Evolutionary conservation across 2,329 filamentous ascomycete species (phyloP).

Genomic region (Pleomassaria siparia): DNA sequence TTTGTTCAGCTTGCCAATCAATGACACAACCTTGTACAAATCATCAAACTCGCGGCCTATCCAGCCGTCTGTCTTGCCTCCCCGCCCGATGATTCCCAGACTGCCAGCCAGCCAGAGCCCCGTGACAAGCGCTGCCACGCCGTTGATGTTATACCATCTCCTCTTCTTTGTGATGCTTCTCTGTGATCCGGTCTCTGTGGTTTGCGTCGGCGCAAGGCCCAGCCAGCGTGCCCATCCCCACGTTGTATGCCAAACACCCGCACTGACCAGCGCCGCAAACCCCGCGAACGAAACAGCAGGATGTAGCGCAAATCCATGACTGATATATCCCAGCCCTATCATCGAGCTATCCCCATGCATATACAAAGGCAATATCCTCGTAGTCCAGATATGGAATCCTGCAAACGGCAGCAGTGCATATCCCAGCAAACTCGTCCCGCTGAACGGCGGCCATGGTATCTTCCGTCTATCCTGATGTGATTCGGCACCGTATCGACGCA

Average conservation of each 20-base stretch:
- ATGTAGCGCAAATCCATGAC: conserved; percentile 79
- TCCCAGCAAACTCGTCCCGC: conserved; percentile 70
- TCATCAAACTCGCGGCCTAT: conserved; percentile 77
- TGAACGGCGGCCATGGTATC: conserved; percentile 69
- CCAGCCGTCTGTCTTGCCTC: conserved; percentile 73
- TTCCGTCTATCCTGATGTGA: conserved; percentile 54
- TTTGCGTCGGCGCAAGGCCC: conserved; percentile 60
- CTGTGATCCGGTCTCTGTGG: conserved; percentile 52
- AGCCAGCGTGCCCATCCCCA: conserved; percentile 88
- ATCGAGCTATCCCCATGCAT: conserved; percentile 85
- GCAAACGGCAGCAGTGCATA: conserved; percentile 69
- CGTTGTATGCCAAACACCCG: conserved; percentile 74
- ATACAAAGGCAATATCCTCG: conserved; percentile 72
- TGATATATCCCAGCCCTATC: conserved; percentile 79
- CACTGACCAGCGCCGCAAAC: conserved; percentile 67
- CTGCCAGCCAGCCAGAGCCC: conserved; percentile 80
- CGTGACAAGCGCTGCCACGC: conserved; percentile 58
- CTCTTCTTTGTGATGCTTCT: conserved; percentile 60
- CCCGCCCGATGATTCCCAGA: conserved; percentile 73
- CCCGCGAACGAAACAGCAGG: conserved; percentile 66
- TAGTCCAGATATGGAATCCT: conserved; percentile 71
- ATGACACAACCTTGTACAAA: conserved; percentile 55
- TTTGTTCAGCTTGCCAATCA: conserved; percentile 57
- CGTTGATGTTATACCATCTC: conserved; percentile 73
- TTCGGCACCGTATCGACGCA: conserved; percentile 73